phyloP scores from a whole-genome alignment of 768 basidiomycete genomes.

The Tulasnella sp. region DNA sequence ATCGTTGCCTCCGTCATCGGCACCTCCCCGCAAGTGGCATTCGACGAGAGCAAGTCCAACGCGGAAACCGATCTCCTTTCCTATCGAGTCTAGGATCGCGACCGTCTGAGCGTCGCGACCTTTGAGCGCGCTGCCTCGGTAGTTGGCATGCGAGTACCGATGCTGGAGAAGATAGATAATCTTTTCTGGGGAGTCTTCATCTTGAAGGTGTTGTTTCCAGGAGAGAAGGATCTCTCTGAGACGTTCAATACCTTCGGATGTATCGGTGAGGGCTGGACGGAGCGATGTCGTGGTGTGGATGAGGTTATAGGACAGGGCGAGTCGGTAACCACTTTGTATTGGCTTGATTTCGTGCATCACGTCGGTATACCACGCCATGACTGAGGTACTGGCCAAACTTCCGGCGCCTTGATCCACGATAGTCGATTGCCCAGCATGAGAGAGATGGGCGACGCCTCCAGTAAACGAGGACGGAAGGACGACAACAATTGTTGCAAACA shows the following conservation, averaged over 20 bases:
- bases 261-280: not conserved
- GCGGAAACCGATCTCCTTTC: slow-evolving; percentile 38
- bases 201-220: slow-evolving; percentile 35
- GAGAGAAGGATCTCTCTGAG: slow-evolving; percentile 39
- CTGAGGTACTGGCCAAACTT: slow-evolving; percentile 38
- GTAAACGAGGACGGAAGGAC: slow-evolving; percentile 46
- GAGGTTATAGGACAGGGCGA: slow-evolving; percentile 51
- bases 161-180: slow-evolving; percentile 40
- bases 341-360: slow-evolving; percentile 51
- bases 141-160: slow-evolving; percentile 36
- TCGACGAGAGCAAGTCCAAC: slow-evolving; percentile 41
- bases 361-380: slow-evolving; percentile 53
- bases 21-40: slow-evolving; percentile 37
- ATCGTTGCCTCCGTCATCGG: no score
- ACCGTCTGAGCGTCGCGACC: slow-evolving; percentile 40
- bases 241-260: not conserved
- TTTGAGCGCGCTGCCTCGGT: slow-evolving; percentile 37
- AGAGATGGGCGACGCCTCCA: slow-evolving; percentile 47
- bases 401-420: slow-evolving; percentile 38
- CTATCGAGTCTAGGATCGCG: slow-evolving; percentile 36
- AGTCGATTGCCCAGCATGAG: slow-evolving; percentile 38
- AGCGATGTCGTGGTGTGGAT: slow-evolving; percentile 34
- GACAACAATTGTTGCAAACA: slow-evolving; percentile 52
- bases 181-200: slow-evolving; percentile 29
- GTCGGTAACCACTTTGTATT: slow-evolving; percentile 47